Evolutionary conservation across 1,284 basidiomycete genomes (phyloP).

Genomic region (Naganishia sp.): DNA sequence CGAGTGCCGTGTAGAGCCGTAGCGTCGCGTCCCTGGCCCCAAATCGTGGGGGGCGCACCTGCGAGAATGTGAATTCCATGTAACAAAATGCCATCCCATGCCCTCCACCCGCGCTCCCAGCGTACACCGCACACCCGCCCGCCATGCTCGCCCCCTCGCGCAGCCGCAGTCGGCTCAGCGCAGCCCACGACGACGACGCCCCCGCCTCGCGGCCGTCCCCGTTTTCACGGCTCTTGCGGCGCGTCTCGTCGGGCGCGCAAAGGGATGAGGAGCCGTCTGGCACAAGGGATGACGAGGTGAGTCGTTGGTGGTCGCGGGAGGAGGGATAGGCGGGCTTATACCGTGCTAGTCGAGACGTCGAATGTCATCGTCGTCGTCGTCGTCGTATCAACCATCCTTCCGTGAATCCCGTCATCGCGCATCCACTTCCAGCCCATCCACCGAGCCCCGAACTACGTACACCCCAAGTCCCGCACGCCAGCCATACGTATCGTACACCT

Average conservation of each 20-base stretch:
- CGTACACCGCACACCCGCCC: not conserved
- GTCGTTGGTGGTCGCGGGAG: not conserved
- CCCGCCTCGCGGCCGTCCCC: not conserved
- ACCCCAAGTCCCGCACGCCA: constrained; percentile 4
- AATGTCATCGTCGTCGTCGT: no score
- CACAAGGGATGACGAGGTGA: not conserved
- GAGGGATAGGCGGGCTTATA: no score
- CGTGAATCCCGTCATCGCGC: not conserved
- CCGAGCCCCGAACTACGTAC: not conserved
- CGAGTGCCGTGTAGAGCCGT: no score
- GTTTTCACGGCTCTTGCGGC: constrained; percentile 17
- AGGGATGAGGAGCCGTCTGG: not conserved
- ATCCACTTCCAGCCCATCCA: not conserved
- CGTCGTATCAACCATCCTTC: no score
- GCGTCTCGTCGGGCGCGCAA: constrained; percentile 5
- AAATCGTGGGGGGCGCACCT: not conserved
- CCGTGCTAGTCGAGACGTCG: not conserved
- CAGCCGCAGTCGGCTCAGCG: not conserved
- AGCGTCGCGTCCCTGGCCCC: no score
- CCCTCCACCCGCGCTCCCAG: not conserved
- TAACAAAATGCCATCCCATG: not conserved
- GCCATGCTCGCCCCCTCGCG: constrained; percentile 5
- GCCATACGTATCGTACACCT: constrained; percentile 5
- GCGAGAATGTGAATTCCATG: not conserved
- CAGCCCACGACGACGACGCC: not conserved